Conservation (phyloP, 345 rosid genomes). For the Hibiscus trionum region DNA sequence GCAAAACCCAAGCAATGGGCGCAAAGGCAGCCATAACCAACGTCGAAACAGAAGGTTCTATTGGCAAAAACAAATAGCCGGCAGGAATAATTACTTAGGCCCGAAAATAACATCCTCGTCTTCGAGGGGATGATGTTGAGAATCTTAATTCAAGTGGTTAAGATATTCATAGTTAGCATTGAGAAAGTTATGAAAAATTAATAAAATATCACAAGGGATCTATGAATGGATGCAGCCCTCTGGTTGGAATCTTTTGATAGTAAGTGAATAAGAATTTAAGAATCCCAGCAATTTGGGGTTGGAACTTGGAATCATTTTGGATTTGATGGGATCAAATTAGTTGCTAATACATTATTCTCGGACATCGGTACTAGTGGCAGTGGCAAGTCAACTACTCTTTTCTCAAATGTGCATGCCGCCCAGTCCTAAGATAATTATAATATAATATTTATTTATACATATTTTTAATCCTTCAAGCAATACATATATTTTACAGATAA, state of each 20-base stretch:
- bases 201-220: neutral
- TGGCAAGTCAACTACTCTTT: constrained; percentile 24
- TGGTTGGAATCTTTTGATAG: neutral
- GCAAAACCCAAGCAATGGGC: no score
- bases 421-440: no score
- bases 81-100: no score
- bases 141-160: constrained; percentile 6
- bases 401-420: no score
- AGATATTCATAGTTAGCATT: constrained; percentile 4
- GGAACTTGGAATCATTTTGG: neutral
- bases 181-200: neutral
- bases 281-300: constrained; percentile 26
- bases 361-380: neutral
- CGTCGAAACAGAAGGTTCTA: no score
- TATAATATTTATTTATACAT: no score
- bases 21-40: no score
- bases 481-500: no score
- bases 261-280: constrained; percentile 16
- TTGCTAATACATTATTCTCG: neutral
- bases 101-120: no score
- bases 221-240: neutral
- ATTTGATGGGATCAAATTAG: neutral
- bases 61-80: no score
- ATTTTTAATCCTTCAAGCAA: no score
- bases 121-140: neutral